Evolutionary conservation across 345 rosid genomes (phyloP).

Genomic region (Citrus unshiu): DNA sequence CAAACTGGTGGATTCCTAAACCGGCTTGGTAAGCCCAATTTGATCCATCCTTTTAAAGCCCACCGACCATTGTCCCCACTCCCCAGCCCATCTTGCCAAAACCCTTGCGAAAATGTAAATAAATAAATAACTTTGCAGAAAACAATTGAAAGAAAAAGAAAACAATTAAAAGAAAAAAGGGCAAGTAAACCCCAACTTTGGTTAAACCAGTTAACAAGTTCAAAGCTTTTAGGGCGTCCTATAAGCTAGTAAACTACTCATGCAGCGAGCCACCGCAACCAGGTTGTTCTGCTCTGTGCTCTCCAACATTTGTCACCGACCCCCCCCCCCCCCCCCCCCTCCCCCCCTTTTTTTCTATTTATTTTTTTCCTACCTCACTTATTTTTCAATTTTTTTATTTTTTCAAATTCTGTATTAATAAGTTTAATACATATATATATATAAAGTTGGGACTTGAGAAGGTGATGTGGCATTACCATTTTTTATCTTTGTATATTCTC

Average conservation of each 20-base stretch:
- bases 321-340: background rate
- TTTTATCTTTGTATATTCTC: too few species aligned
- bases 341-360: background rate
- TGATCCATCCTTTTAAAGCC: too few species aligned
- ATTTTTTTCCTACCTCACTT: background rate
- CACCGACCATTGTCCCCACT: too few species aligned
- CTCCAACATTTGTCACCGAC: constrained; percentile 3
- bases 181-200: background rate
- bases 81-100: too few species aligned
- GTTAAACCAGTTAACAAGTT: background rate
- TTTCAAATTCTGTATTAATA: too few species aligned
- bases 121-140: background rate
- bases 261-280: background rate
- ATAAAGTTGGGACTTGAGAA: too few species aligned
- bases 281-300: background rate
- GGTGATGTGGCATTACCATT: too few species aligned
- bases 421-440: too few species aligned
- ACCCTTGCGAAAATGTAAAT: too few species aligned
- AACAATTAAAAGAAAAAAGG: background rate
- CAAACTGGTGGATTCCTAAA: too few species aligned
- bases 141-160: background rate
- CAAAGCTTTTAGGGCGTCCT: background rate
- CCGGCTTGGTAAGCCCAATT: too few species aligned
- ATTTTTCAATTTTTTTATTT: background rate
- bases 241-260: background rate